Conservation (phyloP, 177 flowering plant species). For the Vitis hybrid region DNA sequence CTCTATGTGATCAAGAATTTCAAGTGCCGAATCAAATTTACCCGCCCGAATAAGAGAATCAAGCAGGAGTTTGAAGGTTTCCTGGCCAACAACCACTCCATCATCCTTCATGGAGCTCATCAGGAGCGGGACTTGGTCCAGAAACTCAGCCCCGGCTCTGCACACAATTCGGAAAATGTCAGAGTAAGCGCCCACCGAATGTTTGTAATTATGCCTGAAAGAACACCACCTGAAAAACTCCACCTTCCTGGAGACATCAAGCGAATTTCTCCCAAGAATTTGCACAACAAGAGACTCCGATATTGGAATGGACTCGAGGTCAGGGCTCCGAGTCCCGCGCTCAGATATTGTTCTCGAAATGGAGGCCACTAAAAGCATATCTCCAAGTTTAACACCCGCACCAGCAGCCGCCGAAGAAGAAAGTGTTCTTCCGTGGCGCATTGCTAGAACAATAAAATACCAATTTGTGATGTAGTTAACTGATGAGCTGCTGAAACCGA, state of each 20-base stretch:
- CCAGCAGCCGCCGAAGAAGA: background rate
- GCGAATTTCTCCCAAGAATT: slow-evolving; percentile 47
- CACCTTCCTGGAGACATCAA: slow-evolving; percentile 51
- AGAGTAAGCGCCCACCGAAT: slow-evolving; percentile 58
- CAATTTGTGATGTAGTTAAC: background rate
- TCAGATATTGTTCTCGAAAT: slow-evolving; percentile 56
- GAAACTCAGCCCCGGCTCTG: slow-evolving; percentile 39
- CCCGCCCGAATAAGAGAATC: slow-evolving; percentile 56
- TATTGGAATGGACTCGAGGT: slow-evolving; percentile 37
- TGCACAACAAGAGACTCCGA: slow-evolving; percentile 65
- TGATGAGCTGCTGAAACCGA: background rate
- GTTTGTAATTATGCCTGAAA: slow-evolving; percentile 47
- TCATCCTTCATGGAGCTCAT: slow-evolving; percentile 59
- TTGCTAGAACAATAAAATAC: slow-evolving; percentile 6
- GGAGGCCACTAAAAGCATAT: slow-evolving; percentile 65
- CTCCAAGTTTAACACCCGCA: slow-evolving; percentile 23
- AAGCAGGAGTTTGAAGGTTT: slow-evolving; percentile 56
- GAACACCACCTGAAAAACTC: slow-evolving; percentile 90
- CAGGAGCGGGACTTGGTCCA: slow-evolving; percentile 40
- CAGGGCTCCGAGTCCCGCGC: slow-evolving; percentile 56
- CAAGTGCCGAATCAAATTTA: slow-evolving; percentile 61
- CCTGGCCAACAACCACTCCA: slow-evolving; percentile 51
- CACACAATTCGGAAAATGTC: slow-evolving; percentile 49
- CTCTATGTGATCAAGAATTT: slow-evolving; percentile 66
- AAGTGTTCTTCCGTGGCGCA: slow-evolving; percentile 24